Evolutionary conservation across 2,329 filamentous ascomycete genomes (phyloP).

Genomic region (Pseudopyrenochaeta lycopersici): DNA sequence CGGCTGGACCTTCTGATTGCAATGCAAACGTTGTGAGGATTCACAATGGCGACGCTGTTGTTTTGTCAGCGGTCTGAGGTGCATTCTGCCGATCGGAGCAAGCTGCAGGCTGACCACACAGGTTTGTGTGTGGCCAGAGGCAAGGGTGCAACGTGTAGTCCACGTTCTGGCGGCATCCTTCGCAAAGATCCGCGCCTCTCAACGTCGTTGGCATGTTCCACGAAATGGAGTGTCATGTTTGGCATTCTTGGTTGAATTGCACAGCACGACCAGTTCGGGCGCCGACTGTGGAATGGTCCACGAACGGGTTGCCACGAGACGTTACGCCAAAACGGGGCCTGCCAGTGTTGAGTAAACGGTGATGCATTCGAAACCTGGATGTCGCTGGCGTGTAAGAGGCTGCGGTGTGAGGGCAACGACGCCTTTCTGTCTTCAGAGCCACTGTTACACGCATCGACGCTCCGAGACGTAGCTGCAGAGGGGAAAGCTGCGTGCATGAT

Average conservation of each 20-base stretch:
- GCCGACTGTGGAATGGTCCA: constrained; percentile 8
- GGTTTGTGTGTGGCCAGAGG: constrained; percentile 15
- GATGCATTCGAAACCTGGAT: constrained; percentile 32
- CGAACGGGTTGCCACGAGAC: constrained; percentile 21
- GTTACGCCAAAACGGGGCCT: constrained; percentile 43
- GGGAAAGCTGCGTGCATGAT: background rate
- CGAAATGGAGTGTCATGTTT: constrained; percentile 29
- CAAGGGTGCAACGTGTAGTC: constrained; percentile 48
- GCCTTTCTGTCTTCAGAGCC: constrained; percentile 18
- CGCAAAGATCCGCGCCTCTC: constrained; percentile 42
- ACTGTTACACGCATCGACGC: constrained; percentile 20
- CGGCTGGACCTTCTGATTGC: constrained; percentile 6
- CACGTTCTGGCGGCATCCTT: constrained; percentile 43
- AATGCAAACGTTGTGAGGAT: constrained; percentile 7
- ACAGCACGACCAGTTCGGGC: constrained; percentile 22
- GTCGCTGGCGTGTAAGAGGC: constrained; percentile 21
- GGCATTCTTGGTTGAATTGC: constrained; percentile 20
- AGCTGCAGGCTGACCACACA: constrained; percentile 14
- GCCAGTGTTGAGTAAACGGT: constrained; percentile 39
- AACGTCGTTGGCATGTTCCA: constrained; percentile 26
- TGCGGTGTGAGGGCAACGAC: constrained; percentile 17
- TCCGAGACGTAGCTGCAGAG: constrained; percentile 23
- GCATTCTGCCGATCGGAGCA: constrained; percentile 10
- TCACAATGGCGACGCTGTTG: background rate
- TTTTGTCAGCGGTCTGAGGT: constrained; percentile 5